Evolutionary conservation across 106 monocot species (phyloP).

Genomic region (Platanthera zijinensis): DNA sequence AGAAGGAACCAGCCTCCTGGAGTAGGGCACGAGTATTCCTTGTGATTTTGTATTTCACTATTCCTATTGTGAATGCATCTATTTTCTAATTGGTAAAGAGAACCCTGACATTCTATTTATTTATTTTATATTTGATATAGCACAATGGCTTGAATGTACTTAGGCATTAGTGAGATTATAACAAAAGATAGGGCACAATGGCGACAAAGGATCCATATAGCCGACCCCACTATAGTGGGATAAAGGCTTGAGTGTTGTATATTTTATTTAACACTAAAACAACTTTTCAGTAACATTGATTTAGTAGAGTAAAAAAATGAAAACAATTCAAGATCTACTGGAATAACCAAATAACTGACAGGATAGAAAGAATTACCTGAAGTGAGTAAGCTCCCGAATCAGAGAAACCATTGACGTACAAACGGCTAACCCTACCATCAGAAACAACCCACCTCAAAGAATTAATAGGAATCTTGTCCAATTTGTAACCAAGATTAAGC

Average conservation of each 20-base stretch:
- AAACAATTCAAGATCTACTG: background rate
- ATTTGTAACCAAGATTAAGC: slow-evolving; percentile 84
- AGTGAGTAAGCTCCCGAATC: slow-evolving; percentile 39
- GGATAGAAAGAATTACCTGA: slow-evolving; percentile 44
- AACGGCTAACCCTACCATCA: slow-evolving; percentile 39
- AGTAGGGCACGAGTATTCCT: no score
- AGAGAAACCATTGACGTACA: slow-evolving; percentile 71
- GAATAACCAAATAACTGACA: background rate
- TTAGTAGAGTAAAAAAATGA: background rate
- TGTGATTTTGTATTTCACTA: no score
- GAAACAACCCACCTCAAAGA: slow-evolving; percentile 47
- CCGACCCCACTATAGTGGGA: background rate
- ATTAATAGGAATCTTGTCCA: slow-evolving; percentile 63
- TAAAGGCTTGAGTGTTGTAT: background rate
- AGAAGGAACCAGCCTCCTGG: no score
- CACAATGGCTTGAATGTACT: no score
- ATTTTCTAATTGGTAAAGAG: no score
- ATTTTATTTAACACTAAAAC: background rate
- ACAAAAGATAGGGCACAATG: no score
- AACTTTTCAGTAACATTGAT: background rate
- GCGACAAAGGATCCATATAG: no score
- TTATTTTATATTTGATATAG: no score
- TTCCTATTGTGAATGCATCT: no score
- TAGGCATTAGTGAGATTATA: no score
- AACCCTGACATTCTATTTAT: no score